Evolutionary conservation across 176 grass and related monocot genomes (phyloP), one percentile per base, ranked within the genome.

Genomic region (Poa annua): DNA sequence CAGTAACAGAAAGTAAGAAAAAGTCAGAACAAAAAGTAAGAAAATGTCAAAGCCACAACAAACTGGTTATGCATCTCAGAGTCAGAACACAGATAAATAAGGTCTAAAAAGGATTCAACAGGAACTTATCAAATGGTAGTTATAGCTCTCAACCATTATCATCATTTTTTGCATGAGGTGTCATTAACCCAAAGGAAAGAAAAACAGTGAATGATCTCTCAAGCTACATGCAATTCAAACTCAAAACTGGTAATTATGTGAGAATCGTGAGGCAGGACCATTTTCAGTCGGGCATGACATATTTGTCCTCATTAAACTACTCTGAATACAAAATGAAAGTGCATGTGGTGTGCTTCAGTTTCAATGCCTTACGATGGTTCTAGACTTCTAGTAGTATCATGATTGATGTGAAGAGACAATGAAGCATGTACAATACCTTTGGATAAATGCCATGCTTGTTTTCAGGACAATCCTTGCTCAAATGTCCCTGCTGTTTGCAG

Each of bases 361-460:
- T 44, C 49, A 80, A 15, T 17, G 17, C 38, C 80, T 74, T 59
- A 38, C 6, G 62, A 35, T 41, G 4, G 19, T 67, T 5, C 17
- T 67, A 36, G 17, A 15, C 48, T 50, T 50, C 13, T 38, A 20
- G 16, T 65, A 51, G 32, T 19, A 81, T 39, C 20, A 34, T 72
- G 15, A 50, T 78, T 39, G 20, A 59, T 50, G 19, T 41, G 21
- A 81, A 76, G 42, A 51, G 7, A 22, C 25, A 56, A 44, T 16
- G 33, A 13, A 62, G 33, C 48, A 86, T 50, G 33, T 11, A 55
- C 53, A 81, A 56, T 87, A 98, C 93, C 93, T 98, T 98, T 71
- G 96, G 96, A 89, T 98, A 98, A 55, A 95, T 94, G 75, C 93
- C 96, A 71, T 95, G 89, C 26, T 78, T 88, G 66, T 88, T 93